These are phyloP conservation scores for Yamadazyma nakazawae DNA, from an alignment of 805 yeast species.

Conservation along the genomic window DNA sequence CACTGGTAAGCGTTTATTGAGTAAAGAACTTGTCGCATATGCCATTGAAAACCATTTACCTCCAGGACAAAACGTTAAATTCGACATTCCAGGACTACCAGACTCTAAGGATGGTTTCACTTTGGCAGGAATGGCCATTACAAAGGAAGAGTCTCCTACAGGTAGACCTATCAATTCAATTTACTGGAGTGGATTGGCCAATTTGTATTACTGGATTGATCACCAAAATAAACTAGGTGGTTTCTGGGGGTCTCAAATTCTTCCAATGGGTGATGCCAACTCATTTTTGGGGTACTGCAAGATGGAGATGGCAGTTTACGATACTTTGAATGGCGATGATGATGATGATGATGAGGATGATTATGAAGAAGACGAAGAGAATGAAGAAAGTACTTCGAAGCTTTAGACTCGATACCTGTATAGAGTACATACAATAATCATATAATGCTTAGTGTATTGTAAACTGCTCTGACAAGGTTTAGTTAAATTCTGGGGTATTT, in stretches of 20 bases:
- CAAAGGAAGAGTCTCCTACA: conserved; percentile 21
- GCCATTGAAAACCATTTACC: conserved; percentile 36
- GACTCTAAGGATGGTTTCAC: conserved; percentile 29
- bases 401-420: not conserved
- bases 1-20: conserved; percentile 27
- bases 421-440: not conserved
- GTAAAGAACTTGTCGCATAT: conserved; percentile 25
- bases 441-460: no score
- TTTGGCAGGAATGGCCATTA: conserved; percentile 33
- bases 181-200: conserved; percentile 41
- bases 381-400: not conserved
- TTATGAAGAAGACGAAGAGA: conserved; percentile 11
- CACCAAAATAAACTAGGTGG: conserved; percentile 36
- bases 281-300: conserved; percentile 17
- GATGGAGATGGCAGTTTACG: conserved; percentile 28
- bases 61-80: conserved; percentile 17
- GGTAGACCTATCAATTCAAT: conserved; percentile 35
- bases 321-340: conserved; percentile 15
- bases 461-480: no score
- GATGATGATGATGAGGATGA: conserved; percentile 15
- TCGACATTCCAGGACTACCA: conserved; percentile 16
- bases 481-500: not conserved
- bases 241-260: conserved; percentile 36
- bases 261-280: conserved; percentile 30
- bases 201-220: conserved; percentile 40